A percentile compares a stretch with the other conserved stretches of the same genome.
phyloP scores from a whole-genome alignment of 768 basidiomycete genomes.

The Auriscalpium microsporum region DNA sequence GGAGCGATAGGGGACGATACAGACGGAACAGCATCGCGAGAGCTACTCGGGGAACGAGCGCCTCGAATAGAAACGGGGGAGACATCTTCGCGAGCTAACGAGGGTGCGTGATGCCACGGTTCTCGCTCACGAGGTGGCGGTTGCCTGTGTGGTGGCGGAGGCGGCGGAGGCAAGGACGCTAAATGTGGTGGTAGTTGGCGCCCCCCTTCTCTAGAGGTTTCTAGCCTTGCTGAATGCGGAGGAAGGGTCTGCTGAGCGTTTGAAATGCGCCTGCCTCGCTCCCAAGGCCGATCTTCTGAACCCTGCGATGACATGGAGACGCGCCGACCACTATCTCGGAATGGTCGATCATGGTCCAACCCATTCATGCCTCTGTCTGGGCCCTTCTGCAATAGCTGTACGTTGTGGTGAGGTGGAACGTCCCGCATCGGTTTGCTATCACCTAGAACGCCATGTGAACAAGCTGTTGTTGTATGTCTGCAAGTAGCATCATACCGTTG shows the following conservation, averaged over 20 bases:
- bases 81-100: slow-evolving; percentile 1
- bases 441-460: slow-evolving; percentile 31
- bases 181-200: slow-evolving; percentile 14
- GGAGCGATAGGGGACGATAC: slow-evolving; percentile 13
- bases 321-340: slow-evolving; percentile 19
- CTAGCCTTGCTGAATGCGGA: slow-evolving; percentile 8
- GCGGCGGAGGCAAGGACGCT: slow-evolving; percentile 1
- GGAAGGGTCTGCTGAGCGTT: slow-evolving; percentile 8
- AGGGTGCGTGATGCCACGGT: slow-evolving; percentile 10
- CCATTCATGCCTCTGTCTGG: slow-evolving; percentile 15
- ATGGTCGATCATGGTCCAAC: slow-evolving; percentile 7
- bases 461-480: slow-evolving; percentile 17
- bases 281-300: slow-evolving; percentile 11
- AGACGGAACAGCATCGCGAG: slow-evolving; percentile 3
- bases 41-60: slow-evolving; percentile 5
- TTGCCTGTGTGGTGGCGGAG: slow-evolving; percentile 8
- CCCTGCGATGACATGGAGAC: slow-evolving; percentile 12
- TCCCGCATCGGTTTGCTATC: slow-evolving; percentile 38
- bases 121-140: slow-evolving; percentile 4
- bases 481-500: slow-evolving; percentile 18
- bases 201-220: slow-evolving; percentile 12
- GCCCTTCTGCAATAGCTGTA: slow-evolving; percentile 56
- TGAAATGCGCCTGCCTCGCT: slow-evolving; percentile 12
- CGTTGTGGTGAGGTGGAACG: slow-evolving; percentile 31
- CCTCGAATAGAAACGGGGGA: slow-evolving; percentile 6